These are phyloP conservation scores for Coemansia sp. DNA, from an alignment of 192 early-diverging fungal genomes.

Conservation along the genomic window DNA sequence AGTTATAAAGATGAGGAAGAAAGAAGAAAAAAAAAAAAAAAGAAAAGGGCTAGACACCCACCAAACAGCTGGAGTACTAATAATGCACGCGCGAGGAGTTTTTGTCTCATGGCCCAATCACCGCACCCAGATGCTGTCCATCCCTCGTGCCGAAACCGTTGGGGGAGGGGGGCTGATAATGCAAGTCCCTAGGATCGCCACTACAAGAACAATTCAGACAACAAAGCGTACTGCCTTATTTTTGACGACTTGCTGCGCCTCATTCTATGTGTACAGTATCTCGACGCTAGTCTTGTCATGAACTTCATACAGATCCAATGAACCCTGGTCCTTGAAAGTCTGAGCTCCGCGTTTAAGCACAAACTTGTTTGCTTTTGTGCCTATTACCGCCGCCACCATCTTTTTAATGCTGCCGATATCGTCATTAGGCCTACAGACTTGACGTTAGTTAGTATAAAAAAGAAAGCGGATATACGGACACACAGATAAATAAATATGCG, in stretches of 20 bases:
- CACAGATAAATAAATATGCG: background rate
- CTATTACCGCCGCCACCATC: conserved; percentile 84
- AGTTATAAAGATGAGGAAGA: background rate
- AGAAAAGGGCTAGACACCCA: conserved; percentile 6
- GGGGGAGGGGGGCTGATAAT: background rate
- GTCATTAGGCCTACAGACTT: conserved; percentile 59
- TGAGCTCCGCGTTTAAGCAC: conserved; percentile 89
- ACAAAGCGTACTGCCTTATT: background rate
- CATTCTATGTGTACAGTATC: conserved; percentile 62
- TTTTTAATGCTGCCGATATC: conserved; percentile 85
- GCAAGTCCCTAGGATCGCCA: conserved; percentile 2
- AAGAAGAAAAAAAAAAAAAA: conserved; percentile 15
- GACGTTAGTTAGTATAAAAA: background rate
- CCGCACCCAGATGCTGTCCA: background rate
- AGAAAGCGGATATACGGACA: background rate
- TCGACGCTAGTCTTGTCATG: conserved; percentile 89
- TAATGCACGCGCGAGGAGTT: background rate
- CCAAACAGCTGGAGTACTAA: background rate
- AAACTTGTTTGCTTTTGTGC: conserved; percentile 87
- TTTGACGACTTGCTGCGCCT: background rate
- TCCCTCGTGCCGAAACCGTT: conserved; percentile 4
- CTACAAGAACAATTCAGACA: background rate
- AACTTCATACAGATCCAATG: conserved; percentile 88
- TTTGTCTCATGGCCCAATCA: background rate
- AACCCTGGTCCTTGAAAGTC: conserved; percentile 85